Evolutionary conservation across 345 rosid species (phyloP).

Genomic region (Conringia planisiliqua): DNA sequence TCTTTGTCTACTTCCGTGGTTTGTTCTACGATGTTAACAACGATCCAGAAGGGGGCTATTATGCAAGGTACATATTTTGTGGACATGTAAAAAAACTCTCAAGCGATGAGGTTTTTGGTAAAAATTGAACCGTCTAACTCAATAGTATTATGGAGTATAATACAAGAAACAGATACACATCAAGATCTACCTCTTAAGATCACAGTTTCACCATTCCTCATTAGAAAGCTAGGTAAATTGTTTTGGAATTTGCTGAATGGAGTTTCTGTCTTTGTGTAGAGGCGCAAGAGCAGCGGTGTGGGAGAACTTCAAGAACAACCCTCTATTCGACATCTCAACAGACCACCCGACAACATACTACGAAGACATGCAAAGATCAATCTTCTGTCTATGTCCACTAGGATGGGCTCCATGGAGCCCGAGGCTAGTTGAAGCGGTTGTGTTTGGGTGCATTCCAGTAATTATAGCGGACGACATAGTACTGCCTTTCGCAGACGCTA

Average conservation of each 20-base stretch:
- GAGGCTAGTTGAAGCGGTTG: constrained; percentile 95
- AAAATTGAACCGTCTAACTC: not conserved
- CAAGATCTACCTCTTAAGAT: not conserved
- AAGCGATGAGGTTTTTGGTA: not conserved
- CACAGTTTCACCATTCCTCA: not conserved
- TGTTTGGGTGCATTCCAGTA: constrained; percentile 95
- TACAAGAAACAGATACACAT: not conserved
- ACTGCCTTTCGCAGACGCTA: constrained; percentile 93
- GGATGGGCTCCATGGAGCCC: constrained; percentile 99
- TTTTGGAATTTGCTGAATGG: constrained; percentile 7
- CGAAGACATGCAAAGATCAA: constrained; percentile 94
- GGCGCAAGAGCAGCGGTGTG: constrained; percentile 99
- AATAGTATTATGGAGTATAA: not conserved
- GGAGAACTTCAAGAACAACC: constrained; percentile 96
- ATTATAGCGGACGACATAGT: constrained; percentile 96
- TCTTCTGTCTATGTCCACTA: constrained; percentile 89
- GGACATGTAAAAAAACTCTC: not conserved
- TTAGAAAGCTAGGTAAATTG: not conserved
- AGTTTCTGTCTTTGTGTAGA: constrained; percentile 35
- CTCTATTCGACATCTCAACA: constrained; percentile 88
- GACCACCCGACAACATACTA: constrained; percentile 94
- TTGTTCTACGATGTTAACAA: constrained; percentile 90
- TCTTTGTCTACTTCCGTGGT: constrained; percentile 94
- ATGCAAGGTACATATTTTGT: constrained; percentile 62
- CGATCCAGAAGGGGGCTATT: constrained; percentile 97